Base-by-base conservation (phyloP, 768 basidiomycete species). In the Collybia sordida region DNA sequence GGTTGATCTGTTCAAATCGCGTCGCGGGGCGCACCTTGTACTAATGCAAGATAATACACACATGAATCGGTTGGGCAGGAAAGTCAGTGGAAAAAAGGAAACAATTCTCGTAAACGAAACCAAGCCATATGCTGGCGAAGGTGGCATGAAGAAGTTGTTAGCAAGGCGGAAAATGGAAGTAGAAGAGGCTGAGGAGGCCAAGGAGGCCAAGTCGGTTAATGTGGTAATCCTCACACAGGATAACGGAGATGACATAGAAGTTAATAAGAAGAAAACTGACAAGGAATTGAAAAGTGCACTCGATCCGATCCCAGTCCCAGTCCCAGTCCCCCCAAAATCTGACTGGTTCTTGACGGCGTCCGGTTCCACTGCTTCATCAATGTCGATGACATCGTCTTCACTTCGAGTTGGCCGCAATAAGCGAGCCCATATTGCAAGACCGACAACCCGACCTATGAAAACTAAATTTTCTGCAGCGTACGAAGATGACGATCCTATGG, bases 111-210 rank as follows among this genome's bases (percentile, higher is more conserved):
- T 72, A 12, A 83, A 82, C 53, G 77, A 76, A 34, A 80, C 80
- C 17, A 90, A 90, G 59, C 89, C 89, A 3, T 91, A 91, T 58
- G 83, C 87, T 1, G 89, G 88, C 6, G 80, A 82, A 53, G 86
- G 88, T 45, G 86, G 87, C 0, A 83, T 89, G 77, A 89, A 86
- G 72, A 90, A 85, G 60, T 68, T 88, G 64, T 65, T 90, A 34
- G 83, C 85, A 18, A 77, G 80, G 55, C 72, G 83, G 42, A 79
- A 78, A 59, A 67, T 72, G 53, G 86, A 87, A 60, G 80, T 72
- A 36, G 74, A 80, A 45, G 76, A 79, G 50, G 78, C 69, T 19
- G 61, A 68, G 21, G 69, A 61, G 23, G 40, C 41, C 45, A 59
- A 60, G 52, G 70, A 69, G 41, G 59, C 56, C 36, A 62, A 62